phyloP scores from a whole-genome alignment of 352 stramenopile species.

The Globisporangium nagaii region DNA sequence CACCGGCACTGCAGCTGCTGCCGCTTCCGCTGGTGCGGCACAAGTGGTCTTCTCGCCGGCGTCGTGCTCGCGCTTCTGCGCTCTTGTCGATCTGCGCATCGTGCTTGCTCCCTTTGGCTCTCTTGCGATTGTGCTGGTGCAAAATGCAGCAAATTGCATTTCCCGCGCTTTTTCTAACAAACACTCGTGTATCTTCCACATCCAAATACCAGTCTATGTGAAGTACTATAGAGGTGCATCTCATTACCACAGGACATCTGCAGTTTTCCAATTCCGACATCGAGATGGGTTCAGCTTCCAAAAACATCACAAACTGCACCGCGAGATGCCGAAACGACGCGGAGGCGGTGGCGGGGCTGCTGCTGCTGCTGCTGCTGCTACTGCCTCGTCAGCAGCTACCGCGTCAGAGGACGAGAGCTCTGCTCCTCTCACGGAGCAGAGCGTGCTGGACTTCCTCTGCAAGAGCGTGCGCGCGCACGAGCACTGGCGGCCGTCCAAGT shows the following conservation, averaged over 20 bases:
- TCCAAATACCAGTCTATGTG: too few relatives aligned
- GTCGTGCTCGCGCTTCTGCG: constrained; percentile 13
- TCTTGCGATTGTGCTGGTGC: background rate
- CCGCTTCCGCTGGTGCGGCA: background rate
- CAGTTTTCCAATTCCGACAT: too few relatives aligned
- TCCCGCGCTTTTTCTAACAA: background rate
- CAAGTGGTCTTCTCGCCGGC: background rate
- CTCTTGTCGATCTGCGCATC: constrained; percentile 26
- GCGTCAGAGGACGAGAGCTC: background rate
- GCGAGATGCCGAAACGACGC: background rate
- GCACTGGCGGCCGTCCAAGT: constrained; percentile 36
- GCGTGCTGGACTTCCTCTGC: constrained; percentile 29
- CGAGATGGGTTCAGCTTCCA: too few relatives aligned
- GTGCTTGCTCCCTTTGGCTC: too few relatives aligned
- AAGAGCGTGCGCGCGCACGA: constrained; percentile 24
- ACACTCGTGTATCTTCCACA: too few relatives aligned
- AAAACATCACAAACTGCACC: too few relatives aligned
- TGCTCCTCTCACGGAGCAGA: constrained; percentile 18
- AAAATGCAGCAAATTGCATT: background rate
- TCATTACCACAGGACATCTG: too few relatives aligned
- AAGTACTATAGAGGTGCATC: too few relatives aligned
- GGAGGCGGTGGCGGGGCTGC: too few relatives aligned
- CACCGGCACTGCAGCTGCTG: background rate
- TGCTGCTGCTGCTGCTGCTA: background rate
- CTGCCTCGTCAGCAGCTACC: background rate